Evolutionary conservation across 306 rosid genomes (phyloP), one percentile per base, ranked within the genome.

Genomic region (Casuarina glauca): DNA sequence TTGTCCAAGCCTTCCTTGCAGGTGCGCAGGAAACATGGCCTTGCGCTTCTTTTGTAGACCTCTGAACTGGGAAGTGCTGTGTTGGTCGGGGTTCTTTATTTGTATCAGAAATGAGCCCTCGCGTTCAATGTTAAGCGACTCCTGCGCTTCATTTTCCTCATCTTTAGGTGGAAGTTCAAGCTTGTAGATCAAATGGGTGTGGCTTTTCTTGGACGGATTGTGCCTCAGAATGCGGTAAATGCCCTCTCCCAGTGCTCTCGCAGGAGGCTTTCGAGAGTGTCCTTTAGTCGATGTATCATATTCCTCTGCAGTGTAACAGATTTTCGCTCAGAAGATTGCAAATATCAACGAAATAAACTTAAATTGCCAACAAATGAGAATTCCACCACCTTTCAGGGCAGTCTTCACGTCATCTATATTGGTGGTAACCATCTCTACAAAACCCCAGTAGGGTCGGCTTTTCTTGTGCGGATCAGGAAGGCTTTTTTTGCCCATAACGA

Each of bases 131-230:
- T 88, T 86, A 9, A 88, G 80, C 0, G 82, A 75, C 35, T 90
- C 82, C 17, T 90, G 96, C 2, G 96, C 84, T 73, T 81, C 86
- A 0, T 78, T 76, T 68, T 72, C 74, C 57, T 78, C 84, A 0
- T 77, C 70, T 57, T 81, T 70, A 0, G 79, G 35, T 17, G 89
- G 91, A 60, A 88, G 72, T 75, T 86, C 91, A 11, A 88, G 88
- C 84, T 86, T 90, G 83, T 90, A 88, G 57, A 88, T 80, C 86
- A 88, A 81, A 80, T 90, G 95, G 19, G 89, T 79, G 81, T 85
- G 91, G 12, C 74, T 57, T 51, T 58, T 78, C 80, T 35, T 84
- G 70, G n/a, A 51, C 0, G 36, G 52, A 13, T 63, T 67, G 74
- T 90, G 91, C 78, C 88, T 78, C 7, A 88, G 17, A 12, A 90